These are phyloP conservation scores for Penicillium crustosum DNA, from an alignment of 2,329 filamentous ascomycete genomes.

Conservation along the genomic window DNA sequence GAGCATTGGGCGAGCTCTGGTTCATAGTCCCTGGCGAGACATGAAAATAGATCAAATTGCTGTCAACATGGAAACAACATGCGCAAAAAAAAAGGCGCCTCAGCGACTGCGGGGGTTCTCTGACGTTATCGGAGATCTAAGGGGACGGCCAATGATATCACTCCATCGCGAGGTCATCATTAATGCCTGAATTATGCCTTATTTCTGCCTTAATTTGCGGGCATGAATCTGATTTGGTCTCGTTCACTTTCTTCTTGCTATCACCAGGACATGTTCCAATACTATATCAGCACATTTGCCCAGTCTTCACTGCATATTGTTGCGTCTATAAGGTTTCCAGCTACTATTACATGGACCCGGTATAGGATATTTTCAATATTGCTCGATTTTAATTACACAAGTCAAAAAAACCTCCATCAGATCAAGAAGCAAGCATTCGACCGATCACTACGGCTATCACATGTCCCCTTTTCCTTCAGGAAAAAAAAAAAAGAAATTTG, in stretches of 20 bases:
- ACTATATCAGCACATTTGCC: neutral
- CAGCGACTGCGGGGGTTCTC: conserved; percentile 5
- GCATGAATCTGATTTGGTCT: neutral
- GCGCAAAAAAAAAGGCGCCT: neutral
- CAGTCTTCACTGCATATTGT: neutral
- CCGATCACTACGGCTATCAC: no score
- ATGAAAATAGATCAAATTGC: neutral
- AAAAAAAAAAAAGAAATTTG: no score
- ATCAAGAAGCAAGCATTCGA: no score
- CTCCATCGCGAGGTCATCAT: neutral
- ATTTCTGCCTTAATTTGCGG: neutral
- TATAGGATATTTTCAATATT: neutral
- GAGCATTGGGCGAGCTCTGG: conserved; percentile 9
- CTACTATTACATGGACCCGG: neutral
- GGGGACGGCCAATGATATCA: conserved; percentile 1
- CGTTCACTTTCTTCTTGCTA: neutral
- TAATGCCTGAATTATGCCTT: neutral
- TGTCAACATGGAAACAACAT: neutral
- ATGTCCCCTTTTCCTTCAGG: no score
- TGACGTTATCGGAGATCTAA: conserved; percentile 3
- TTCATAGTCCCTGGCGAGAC: conserved; percentile 15
- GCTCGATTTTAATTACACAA: no score
- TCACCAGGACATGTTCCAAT: no score
- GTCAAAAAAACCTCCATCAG: no score
- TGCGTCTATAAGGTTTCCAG: neutral